A percentile compares a stretch with the other conserved stretches of the same genome.
phyloP scores from a whole-genome alignment of 352 stramenopile genomes.

The Hyaloperonospora brassicae region DNA sequence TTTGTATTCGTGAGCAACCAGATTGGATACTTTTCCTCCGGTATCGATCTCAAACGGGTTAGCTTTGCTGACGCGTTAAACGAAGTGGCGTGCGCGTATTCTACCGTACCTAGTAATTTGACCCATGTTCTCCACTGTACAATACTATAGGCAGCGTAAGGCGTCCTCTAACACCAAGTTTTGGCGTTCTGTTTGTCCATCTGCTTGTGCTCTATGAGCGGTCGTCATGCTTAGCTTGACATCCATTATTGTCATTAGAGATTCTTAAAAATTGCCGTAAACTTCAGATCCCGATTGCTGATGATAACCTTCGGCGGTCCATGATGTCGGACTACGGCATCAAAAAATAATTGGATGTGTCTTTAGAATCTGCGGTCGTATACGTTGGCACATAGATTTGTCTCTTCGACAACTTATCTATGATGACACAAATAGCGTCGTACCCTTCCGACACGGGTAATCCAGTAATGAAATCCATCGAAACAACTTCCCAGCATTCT shows the following conservation, averaged over 20 bases:
- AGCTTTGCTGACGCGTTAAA: constrained; percentile 1
- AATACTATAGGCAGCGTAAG: constrained; percentile 11
- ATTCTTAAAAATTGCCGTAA: background rate
- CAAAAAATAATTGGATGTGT: background rate
- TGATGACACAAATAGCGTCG: background rate
- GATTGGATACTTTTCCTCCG: constrained; percentile 2
- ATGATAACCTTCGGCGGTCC: constrained; percentile 1
- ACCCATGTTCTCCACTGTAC: constrained; percentile 1
- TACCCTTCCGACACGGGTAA: constrained; percentile 9
- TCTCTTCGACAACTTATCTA: constrained; percentile 2
- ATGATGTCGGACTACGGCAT: constrained; percentile 1
- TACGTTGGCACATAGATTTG: constrained; percentile 1
- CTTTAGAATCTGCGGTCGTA: constrained; percentile 1
- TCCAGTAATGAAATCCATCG: constrained; percentile 26
- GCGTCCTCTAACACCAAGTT: constrained; percentile 17
- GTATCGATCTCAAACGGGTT: constrained; percentile 1
- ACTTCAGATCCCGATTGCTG: constrained; percentile 7
- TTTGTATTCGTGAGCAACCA: background rate
- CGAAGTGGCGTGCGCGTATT: background rate
- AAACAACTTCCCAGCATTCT: constrained; percentile 1
- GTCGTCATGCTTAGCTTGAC: constrained; percentile 2
- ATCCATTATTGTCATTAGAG: background rate
- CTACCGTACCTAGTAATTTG: constrained; percentile 1
- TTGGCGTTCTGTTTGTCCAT: constrained; percentile 4
- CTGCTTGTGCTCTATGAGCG: constrained; percentile 1